Conservation (phyloP, 2,329 filamentous ascomycete species). For the Clonostachys sp. region DNA sequence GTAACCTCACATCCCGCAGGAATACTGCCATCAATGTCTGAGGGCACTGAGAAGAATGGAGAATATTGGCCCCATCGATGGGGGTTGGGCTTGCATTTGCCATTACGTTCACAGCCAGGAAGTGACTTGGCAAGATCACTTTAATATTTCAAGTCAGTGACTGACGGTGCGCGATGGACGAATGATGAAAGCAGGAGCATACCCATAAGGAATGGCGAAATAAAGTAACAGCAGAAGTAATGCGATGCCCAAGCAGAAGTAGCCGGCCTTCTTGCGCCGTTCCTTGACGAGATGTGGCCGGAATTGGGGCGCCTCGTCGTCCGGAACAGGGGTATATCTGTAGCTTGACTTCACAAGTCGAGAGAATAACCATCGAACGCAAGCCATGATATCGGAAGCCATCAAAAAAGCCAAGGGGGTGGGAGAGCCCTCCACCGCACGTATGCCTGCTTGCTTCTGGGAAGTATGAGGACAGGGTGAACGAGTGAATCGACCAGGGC, state of each 20-base stretch:
- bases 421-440: too few relatives aligned
- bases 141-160: too few relatives aligned
- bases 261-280: not conserved
- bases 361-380: too few relatives aligned
- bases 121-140: too few relatives aligned
- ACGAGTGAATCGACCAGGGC: too few relatives aligned
- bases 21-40: constrained; percentile 53
- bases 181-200: not conserved
- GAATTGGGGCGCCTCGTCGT: too few relatives aligned
- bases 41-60: constrained; percentile 74
- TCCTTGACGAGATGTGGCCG: not conserved
- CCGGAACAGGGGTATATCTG: too few relatives aligned
- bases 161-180: not conserved
- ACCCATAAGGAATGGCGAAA: not conserved
- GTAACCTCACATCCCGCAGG: constrained; percentile 69
- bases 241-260: not conserved
- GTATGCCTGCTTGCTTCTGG: too few relatives aligned
- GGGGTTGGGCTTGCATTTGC: constrained; percentile 52
- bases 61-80: constrained; percentile 85
- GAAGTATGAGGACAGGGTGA: too few relatives aligned
- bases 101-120: constrained; percentile 14
- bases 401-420: too few relatives aligned
- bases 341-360: too few relatives aligned
- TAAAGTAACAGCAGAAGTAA: not conserved
- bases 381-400: too few relatives aligned